Evolutionary conservation across 805 yeast genomes (phyloP), one percentile per base, ranked within the genome.

Genomic region (Grigorovia jiainica): DNA sequence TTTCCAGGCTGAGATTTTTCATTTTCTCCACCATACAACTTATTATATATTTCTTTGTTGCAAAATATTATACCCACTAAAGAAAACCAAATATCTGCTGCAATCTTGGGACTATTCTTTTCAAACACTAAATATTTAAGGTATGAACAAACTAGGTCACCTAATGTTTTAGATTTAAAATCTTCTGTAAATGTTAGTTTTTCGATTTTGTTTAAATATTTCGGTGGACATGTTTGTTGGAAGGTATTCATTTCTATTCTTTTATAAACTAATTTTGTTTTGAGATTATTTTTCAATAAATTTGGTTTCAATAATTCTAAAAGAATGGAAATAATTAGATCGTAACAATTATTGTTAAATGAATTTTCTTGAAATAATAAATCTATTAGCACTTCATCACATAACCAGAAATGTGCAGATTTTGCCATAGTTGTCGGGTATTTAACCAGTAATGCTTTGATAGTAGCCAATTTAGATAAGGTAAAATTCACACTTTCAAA

Each of bases 71-170:
- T 43, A 2, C 61, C 63, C 4, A 47, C 45, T 38, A 52, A 37
- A 2, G 59, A 52, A 10, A 58, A 25, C 64, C 64, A 60, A 31
- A 57, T 40, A 41, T 58, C 63, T 47, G 51, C 47, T 4, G 58
- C 57, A 3, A 53, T 34, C 40, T 57, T 60, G 18, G 42, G 47
- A 24, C 55, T 58, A 10, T 47, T 40, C 34, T 49, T 49, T 8
- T 27, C 42, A 2, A 43, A 16, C 8, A 55, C 43, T 17, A 52
- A 32, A 18, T 44, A 42, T 20, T 36, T 47, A 2, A 57, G 43
- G 34, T 55, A 48, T 19, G 33, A 31, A 24, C 51, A 36, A 8
- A 59, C 24, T 6, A 53, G 38, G 8, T 45, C 40, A 11, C 55
- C 54, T 10, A 58, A 31, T 7, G 57, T 49, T 33, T 34, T 20